A percentile compares a stretch with the other conserved stretches of the same genome.
phyloP scores from a whole-genome alignment of 164 flowering plant genomes.

The Berberis vulgaris region DNA sequence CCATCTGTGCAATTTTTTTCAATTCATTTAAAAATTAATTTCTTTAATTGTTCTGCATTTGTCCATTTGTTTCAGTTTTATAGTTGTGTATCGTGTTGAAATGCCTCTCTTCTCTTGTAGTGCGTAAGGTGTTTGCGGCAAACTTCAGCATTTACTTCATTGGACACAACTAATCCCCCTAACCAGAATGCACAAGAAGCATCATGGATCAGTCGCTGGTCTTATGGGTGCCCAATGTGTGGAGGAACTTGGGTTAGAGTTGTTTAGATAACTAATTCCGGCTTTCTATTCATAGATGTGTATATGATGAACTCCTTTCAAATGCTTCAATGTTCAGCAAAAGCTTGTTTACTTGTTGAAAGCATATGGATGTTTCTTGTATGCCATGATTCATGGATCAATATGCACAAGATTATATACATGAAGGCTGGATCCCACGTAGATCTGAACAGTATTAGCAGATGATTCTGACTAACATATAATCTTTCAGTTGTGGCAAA shows the following conservation, averaged over 20 bases:
- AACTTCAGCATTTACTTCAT: conserved; percentile 86
- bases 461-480: no score
- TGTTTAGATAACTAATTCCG: conserved; percentile 30
- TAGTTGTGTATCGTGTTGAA: neutral
- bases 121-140: conserved; percentile 96
- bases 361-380: no score
- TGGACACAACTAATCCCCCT: conserved; percentile 33
- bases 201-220: conserved; percentile 99
- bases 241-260: conserved; percentile 99
- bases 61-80: no score
- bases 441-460: no score
- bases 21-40: no score
- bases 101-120: conserved; percentile 33
- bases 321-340: neutral
- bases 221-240: conserved; percentile 92
- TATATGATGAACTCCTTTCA: neutral
- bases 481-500: no score
- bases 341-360: neutral
- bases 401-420: no score
- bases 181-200: conserved; percentile 64
- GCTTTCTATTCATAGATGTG: conserved; percentile 2
- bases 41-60: no score
- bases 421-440: no score
- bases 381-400: no score
- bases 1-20: no score